Percentiles rank a stretch among this genome's conserved stretches.
phyloP scores from a whole-genome alignment of 768 basidiomycete genomes.

The Hortiboletus flavorubellus region DNA sequence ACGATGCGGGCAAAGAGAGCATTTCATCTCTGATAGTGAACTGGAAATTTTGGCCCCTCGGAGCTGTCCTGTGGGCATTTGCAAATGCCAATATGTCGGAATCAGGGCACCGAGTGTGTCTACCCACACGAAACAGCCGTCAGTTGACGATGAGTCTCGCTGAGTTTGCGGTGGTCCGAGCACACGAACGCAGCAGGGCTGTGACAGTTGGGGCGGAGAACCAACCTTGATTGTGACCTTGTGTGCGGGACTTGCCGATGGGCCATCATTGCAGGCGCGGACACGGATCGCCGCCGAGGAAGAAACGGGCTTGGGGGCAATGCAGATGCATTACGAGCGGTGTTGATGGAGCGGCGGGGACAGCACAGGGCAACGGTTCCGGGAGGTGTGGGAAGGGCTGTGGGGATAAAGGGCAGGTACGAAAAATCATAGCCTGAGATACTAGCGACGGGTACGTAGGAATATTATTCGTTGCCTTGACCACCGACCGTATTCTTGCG shows the following conservation, averaged over 20 bases:
- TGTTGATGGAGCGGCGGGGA: conserved; percentile 1
- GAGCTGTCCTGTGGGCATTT: neutral
- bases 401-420: conserved; percentile 16
- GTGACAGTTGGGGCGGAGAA: neutral
- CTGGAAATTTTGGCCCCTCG: no score
- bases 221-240: neutral
- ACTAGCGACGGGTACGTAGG: no score
- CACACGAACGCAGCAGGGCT: no score
- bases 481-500: conserved; percentile 41
- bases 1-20: no score
- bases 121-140: no score
- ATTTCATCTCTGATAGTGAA: no score
- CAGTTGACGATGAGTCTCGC: no score
- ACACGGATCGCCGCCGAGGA: neutral
- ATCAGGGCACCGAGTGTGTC: neutral
- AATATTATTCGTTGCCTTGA: conserved; percentile 46
- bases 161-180: no score
- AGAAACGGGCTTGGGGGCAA: neutral
- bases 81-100: neutral
- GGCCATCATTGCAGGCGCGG: neutral
- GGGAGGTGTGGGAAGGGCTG: conserved; percentile 13
- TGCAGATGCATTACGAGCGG: neutral
- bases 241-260: neutral
- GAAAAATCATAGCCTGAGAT: no score
- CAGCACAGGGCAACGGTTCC: neutral